Evolutionary conservation across 228 moss, liverwort and hornwort species (phyloP), one percentile per base, ranked within the genome.

Genomic region (Sphagnum magellanicum): DNA sequence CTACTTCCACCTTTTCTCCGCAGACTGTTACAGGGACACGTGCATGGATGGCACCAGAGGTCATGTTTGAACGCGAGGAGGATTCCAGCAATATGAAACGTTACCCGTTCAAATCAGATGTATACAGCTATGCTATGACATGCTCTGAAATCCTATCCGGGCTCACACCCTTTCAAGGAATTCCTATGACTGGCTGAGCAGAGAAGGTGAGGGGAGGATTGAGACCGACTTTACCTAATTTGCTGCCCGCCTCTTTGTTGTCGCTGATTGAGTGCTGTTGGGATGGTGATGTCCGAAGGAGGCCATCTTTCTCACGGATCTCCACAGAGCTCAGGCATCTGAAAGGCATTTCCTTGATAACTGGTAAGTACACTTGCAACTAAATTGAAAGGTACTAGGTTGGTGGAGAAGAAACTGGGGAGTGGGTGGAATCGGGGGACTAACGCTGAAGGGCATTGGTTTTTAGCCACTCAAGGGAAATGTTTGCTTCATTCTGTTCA

Each of bases 71-170:
- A 32, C 32, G 3, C 3, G 32, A 32, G 3, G 3, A 32, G 32
- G 32, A 32, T 32, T 32, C 32, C 3, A 32, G 32, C 3, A 32
- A 3, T 2, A 32, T 32, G 32, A 32, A 32, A 32, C 3, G 3
- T 32, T 86, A 79, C 50, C 63, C 73, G 5, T 86, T 82, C 79
- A 64, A 79, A 4, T 79, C 86, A n/a, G 86, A 86, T 47, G 86
- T 86, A 49, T 86, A 86, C 66, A 82, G 86, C 67, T 86, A 82
- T 64, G 86, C 75, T 67, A 86, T 86, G 82, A 86, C 82, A 0
- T 86, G 79, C 63, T 86, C 69, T 10, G 86, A 86, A 68, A 73
- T 86, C 52, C 86, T 86, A 53, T 82, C 86, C 0, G 86, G 86
- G 6, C 71, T 77, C 49, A 61, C 77, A 4, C 86, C 86, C 5